A percentile compares a stretch with the other conserved stretches of the same genome.
Evolutionary conservation across 2,329 filamentous ascomycete genomes (phyloP).

Genomic region (Alternaria consortialis): DNA sequence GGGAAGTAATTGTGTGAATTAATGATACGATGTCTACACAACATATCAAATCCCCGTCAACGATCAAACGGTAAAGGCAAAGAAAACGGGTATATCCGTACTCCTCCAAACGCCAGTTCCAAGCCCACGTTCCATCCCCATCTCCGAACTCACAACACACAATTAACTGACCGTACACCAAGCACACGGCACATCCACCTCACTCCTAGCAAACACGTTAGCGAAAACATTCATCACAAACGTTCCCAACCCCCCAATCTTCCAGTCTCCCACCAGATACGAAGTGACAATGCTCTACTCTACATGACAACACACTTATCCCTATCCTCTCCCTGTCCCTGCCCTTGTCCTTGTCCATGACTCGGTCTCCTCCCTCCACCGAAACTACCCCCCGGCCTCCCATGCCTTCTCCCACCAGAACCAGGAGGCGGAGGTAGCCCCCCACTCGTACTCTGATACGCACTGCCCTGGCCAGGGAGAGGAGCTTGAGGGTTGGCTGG

Average conservation of each 20-base stretch:
- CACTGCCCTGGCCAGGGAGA: conserved; percentile 36
- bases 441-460: conserved; percentile 33
- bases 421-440: conserved; percentile 23
- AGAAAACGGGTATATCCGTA: conserved; percentile 1
- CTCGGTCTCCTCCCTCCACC: background rate
- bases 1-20: too few relatives aligned
- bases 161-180: background rate
- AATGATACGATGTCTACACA: too few relatives aligned
- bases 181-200: background rate
- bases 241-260: background rate
- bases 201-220: background rate
- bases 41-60: too few relatives aligned
- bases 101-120: background rate
- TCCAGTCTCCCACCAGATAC: background rate
- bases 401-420: conserved; percentile 20
- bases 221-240: background rate
- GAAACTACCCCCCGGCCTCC: background rate
- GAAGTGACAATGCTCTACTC: background rate
- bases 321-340: conserved; percentile 28
- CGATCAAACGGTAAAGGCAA: background rate
- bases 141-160: background rate
- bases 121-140: background rate
- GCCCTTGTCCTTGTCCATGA: background rate
- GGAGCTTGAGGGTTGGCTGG: conserved; percentile 52
- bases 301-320: conserved; percentile 50